Evolutionary conservation across 306 rosid species (phyloP).

Genomic region (Fagus crenata): DNA sequence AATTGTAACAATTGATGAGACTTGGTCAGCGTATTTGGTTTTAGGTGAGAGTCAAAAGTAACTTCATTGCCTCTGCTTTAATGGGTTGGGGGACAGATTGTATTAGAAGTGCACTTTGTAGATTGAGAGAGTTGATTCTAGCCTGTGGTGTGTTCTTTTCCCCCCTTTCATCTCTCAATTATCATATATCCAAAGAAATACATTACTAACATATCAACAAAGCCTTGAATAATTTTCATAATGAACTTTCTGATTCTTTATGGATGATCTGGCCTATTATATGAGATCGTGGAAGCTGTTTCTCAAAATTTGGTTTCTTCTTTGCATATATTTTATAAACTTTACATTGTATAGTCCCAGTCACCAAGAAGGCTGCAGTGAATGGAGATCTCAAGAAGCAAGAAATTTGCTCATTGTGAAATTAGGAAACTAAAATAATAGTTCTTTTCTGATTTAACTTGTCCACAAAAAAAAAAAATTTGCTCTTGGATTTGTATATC

Average conservation of each 20-base stretch:
- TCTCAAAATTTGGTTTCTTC: background rate
- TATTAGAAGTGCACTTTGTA: background rate
- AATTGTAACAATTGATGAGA: background rate
- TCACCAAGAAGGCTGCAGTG: slow-evolving; percentile 1
- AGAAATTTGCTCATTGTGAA: background rate
- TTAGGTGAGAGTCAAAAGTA: background rate
- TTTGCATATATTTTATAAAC: background rate
- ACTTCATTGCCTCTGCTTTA: background rate
- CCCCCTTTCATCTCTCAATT: background rate
- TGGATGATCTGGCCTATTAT: background rate
- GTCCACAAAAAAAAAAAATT: background rate
- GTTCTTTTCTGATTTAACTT: background rate
- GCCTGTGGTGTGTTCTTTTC: background rate
- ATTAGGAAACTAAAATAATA: background rate
- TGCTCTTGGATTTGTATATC: background rate
- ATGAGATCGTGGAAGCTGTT: background rate
- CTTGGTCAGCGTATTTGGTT: background rate
- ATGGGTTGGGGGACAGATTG: background rate
- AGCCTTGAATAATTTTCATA: background rate
- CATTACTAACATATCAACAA: background rate
- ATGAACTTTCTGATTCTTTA: background rate
- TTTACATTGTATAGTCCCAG: background rate
- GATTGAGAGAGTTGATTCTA: background rate
- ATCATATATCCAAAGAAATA: background rate
- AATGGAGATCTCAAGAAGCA: slow-evolving; percentile 1